Evolutionary conservation across 1,284 basidiomycete genomes (phyloP).

Genomic region (Heterobasidion parviporum): DNA sequence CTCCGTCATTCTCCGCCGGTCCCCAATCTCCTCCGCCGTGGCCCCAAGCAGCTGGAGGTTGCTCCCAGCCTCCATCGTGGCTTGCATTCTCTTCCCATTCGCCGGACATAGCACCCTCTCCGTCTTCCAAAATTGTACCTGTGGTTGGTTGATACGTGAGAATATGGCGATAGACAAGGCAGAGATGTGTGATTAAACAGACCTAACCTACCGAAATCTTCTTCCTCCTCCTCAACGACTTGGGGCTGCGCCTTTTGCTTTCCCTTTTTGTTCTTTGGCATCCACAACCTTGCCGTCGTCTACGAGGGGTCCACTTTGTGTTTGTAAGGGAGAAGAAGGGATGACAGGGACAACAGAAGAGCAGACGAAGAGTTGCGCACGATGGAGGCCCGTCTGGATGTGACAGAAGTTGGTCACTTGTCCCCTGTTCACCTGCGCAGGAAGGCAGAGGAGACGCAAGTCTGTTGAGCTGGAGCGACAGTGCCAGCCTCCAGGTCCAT

Average conservation of each 20-base stretch:
- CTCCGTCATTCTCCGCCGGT: neutral
- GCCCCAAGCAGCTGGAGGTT: neutral
- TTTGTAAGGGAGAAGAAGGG: neutral
- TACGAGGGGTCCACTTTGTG: neutral
- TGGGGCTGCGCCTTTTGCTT: conserved; percentile 23
- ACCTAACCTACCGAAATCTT: conserved; percentile 4
- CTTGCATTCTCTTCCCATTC: neutral
- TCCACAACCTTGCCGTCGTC: neutral
- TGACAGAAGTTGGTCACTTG: no score
- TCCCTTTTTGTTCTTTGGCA: conserved; percentile 23
- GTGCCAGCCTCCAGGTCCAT: no score
- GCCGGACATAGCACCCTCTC: neutral
- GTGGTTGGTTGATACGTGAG: neutral
- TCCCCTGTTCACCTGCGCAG: no score
- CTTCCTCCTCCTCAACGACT: conserved; percentile 4
- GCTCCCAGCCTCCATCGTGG: neutral
- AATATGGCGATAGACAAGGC: neutral
- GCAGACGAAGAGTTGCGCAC: no score
- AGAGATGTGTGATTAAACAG: conserved; percentile 4
- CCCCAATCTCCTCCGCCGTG: neutral
- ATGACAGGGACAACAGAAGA: no score
- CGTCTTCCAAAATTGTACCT: conserved; percentile 3
- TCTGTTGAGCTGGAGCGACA: no score
- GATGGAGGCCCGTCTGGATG: no score
- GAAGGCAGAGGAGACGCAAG: no score